A percentile compares a stretch with the other conserved stretches of the same genome.
Evolutionary conservation across 2,329 filamentous ascomycete species (phyloP).

Genomic region (Hypoxylon sp.): DNA sequence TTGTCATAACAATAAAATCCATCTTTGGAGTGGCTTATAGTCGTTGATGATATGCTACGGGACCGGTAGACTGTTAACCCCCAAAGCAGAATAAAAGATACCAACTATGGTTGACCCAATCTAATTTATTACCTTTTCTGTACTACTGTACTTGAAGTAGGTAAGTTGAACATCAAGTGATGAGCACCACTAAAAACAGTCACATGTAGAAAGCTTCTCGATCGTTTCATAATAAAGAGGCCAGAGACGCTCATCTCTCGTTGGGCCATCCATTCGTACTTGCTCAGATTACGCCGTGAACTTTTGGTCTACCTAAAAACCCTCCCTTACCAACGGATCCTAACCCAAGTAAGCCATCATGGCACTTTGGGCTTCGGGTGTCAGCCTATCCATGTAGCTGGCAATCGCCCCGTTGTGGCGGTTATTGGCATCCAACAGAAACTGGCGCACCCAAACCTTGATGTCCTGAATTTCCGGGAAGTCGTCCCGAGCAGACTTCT

Average conservation of each 20-base stretch:
- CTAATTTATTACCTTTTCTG: no score
- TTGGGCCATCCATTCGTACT: slow-evolving; percentile 15
- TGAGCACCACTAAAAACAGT: no score
- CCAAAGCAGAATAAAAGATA: neutral
- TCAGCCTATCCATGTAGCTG: slow-evolving; percentile 78
- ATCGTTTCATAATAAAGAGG: slow-evolving; percentile 7
- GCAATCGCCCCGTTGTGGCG: slow-evolving; percentile 78
- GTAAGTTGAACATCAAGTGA: neutral
- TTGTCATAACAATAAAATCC: neutral
- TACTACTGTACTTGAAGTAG: neutral
- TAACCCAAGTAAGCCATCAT: slow-evolving; percentile 63
- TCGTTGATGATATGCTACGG: neutral
- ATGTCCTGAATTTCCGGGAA: slow-evolving; percentile 88
- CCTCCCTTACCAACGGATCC: slow-evolving; percentile 4
- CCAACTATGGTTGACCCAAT: no score
- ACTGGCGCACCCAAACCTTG: slow-evolving; percentile 84
- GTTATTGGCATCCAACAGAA: slow-evolving; percentile 81
- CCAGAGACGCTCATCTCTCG: slow-evolving; percentile 31
- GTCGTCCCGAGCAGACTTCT: slow-evolving; percentile 77
- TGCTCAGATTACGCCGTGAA: slow-evolving; percentile 22
- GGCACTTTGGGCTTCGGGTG: slow-evolving; percentile 67
- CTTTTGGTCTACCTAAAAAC: slow-evolving; percentile 34
- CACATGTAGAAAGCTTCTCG: neutral
- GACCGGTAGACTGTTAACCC: neutral
- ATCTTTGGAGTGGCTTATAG: neutral